Evolutionary conservation across 2,329 filamentous ascomycete species (phyloP), one percentile per base, ranked within the genome.

Genomic region (Nannizzia gypsea): DNA sequence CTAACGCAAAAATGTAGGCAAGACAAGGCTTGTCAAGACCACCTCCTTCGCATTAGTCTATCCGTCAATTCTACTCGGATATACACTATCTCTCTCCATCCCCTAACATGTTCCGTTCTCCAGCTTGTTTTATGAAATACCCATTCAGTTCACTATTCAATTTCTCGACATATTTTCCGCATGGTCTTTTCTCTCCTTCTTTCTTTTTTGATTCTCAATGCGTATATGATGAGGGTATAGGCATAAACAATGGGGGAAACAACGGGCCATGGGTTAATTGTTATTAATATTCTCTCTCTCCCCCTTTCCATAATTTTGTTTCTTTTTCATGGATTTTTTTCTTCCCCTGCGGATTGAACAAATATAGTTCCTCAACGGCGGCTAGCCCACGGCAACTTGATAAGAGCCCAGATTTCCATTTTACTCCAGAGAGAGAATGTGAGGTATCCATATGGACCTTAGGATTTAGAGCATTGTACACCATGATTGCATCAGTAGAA

Each of bases 11-110:
- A 50, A 4, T 54, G 31, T 57, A 77, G 74, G 75, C 73, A 66
- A 70, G 72, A 65, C 75, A 77, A 73, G 75, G 75, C 57, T 69
- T 76, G 54, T 71, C 70, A 66, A 71, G 73, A 66, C 70, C 69
- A 57, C 66, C 68, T 55, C 61, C 68, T 42, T 61, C 62, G 34
- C 61, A 60, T 42, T 38, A 20, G 20, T 40, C n/a, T 17, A 36
- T 13, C 9, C 9, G 31, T 11, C 31, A 36, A 36, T 36, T 36
- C 13, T 8, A 11, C 40, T 24, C n/a, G 17, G 8, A 11, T 11
- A 34, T 46, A 13, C 5, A 24, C 24, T 28, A 9, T 22, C 3
- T 3, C 22, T 42, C 6, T 36, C 40, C 38, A 5, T 15, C 15
- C 28, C 17, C 50, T 34, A 28, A 31, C n/a, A 52, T 22, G 46